A percentile compares a stretch with the other conserved stretches of the same genome.
Conservation (phyloP, 768 basidiomycete genomes). For the Sporobolomyces phaffii region DNA sequence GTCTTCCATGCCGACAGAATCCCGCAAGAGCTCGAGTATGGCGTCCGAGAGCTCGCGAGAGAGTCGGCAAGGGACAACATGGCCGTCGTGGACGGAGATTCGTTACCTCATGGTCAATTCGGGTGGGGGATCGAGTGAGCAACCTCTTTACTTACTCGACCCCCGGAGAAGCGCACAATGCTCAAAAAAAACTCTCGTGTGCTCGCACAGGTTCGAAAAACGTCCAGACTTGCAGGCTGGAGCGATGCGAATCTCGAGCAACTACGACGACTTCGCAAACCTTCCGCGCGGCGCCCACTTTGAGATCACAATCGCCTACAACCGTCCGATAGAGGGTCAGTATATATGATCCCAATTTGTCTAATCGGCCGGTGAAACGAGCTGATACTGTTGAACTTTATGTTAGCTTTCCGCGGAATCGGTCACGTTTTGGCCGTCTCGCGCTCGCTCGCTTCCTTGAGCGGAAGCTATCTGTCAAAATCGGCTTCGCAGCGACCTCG, state of each 20-base stretch:
- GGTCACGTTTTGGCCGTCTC: constrained; percentile 37
- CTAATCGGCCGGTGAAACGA: too few relatives aligned
- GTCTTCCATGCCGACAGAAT: neutral
- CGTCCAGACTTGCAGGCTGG: neutral
- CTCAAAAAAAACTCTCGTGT: too few relatives aligned
- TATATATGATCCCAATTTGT: too few relatives aligned
- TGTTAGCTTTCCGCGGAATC: constrained; percentile 39
- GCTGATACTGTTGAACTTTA: too few relatives aligned
- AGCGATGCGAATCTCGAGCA: constrained; percentile 11
- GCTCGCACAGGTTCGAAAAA: constrained; percentile 28
- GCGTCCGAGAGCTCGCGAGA: constrained; percentile 19
- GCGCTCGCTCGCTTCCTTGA: constrained; percentile 31
- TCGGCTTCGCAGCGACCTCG: too few relatives aligned
- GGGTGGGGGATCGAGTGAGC: constrained; percentile 32
- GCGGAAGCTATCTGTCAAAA: too few relatives aligned
- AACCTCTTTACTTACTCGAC: too few relatives aligned
- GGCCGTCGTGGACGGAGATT: constrained; percentile 12
- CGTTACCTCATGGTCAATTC: neutral
- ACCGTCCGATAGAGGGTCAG: constrained; percentile 34
- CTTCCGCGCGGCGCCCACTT: neutral
- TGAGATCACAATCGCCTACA: constrained; percentile 28
- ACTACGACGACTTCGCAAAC: constrained; percentile 32
- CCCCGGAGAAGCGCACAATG: too few relatives aligned
- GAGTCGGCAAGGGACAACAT: constrained; percentile 24
- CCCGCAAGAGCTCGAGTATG: constrained; percentile 16